Evolutionary conservation across 257 asterid genomes (phyloP).

Genomic region (Striga asiatica): DNA sequence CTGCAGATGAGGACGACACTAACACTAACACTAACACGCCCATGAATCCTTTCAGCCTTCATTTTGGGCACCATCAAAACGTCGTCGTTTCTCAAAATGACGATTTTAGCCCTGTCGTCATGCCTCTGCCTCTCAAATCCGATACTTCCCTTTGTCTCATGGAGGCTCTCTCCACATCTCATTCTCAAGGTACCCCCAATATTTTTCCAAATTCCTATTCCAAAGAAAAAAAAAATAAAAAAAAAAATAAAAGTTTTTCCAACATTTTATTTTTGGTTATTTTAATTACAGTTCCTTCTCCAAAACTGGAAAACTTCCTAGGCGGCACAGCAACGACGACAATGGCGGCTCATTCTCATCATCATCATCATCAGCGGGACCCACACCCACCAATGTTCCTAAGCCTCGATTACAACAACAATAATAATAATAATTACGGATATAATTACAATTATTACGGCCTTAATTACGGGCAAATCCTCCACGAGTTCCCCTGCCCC

Average conservation of each 20-base stretch:
- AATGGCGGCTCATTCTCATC: slow-evolving; percentile 25
- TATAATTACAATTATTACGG: neutral
- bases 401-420: no score
- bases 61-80: neutral
- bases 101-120: slow-evolving; percentile 33
- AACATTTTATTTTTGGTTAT: no score
- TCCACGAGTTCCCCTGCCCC: neutral
- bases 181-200: slow-evolving; percentile 24
- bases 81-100: slow-evolving; percentile 2
- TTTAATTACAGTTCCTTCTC: slow-evolving; percentile 23
- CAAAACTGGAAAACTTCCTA: slow-evolving; percentile 56
- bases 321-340: slow-evolving; percentile 42
- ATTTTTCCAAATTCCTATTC: neutral
- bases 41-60: neutral
- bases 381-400: no score
- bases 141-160: slow-evolving; percentile 61
- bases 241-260: no score
- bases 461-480: neutral
- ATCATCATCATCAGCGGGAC: slow-evolving; percentile 38
- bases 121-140: slow-evolving; percentile 58
- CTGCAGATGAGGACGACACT: no score
- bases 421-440: no score
- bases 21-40: no score
- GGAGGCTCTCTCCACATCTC: slow-evolving; percentile 40
- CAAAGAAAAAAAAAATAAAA: neutral